Evolutionary conservation across 2,329 filamentous ascomycete species (phyloP).

Genomic region (Plectosphaerella sp.): DNA sequence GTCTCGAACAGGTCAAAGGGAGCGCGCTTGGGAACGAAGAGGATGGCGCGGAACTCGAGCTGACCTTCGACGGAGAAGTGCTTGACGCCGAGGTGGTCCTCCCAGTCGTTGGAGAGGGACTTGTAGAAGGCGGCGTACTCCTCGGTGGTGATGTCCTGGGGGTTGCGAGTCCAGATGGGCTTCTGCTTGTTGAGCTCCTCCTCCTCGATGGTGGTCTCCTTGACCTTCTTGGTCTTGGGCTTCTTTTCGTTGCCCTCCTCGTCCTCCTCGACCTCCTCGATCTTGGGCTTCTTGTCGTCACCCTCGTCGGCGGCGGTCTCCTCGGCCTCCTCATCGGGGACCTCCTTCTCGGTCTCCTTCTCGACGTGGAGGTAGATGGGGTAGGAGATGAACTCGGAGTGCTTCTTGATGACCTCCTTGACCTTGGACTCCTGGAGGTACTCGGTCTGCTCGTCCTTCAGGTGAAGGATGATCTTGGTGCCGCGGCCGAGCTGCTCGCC

Average conservation of each 20-base stretch:
- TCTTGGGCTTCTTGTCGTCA: conserved; percentile 93
- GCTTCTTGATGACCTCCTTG: conserved; percentile 99
- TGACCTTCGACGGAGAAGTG: conserved; percentile 99
- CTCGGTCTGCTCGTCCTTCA: conserved; percentile 98
- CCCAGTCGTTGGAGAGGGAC: conserved; percentile 99
- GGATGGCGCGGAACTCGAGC: conserved; percentile 99
- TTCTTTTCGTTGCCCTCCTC: conserved; percentile 87
- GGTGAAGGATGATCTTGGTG: conserved; percentile 96
- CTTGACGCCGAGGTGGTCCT: conserved; percentile 97
- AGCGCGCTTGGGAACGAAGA: conserved; percentile 99
- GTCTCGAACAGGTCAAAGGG: conserved; percentile 99
- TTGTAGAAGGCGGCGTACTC: conserved; percentile 99
- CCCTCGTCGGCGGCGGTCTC: conserved; percentile 59
- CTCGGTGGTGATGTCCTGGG: conserved; percentile 88
- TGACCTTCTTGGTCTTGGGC: conserved; percentile 98
- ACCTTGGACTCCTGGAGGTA: conserved; percentile 98
- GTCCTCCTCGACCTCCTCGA: conserved; percentile 86
- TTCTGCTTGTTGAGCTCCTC: conserved; percentile 99
- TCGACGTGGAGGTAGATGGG: conserved; percentile 99
- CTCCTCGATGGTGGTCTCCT: conserved; percentile 97
- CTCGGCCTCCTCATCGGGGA: conserved; percentile 91
- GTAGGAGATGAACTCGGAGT: conserved; percentile 99
- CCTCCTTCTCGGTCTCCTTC: conserved; percentile 99
- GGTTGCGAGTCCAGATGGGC: conserved; percentile 99
- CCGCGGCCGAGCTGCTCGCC: conserved; percentile 88